Evolutionary conservation across 345 rosid species (phyloP).

Genomic region (Citrus cavaleriei): DNA sequence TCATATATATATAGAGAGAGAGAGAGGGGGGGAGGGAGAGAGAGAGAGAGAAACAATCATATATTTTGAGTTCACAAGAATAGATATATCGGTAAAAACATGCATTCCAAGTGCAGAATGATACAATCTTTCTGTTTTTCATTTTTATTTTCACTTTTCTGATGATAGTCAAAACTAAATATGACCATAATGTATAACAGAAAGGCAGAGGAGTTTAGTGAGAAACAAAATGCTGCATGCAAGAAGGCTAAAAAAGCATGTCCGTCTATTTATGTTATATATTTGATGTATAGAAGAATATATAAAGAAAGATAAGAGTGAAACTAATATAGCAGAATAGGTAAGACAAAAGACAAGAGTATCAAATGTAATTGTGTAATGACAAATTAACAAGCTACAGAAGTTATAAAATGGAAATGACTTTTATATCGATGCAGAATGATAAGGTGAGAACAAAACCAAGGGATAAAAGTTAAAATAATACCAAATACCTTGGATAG

Average conservation of each 20-base stretch:
- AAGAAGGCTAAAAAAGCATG: background rate
- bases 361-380: background rate
- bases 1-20: background rate
- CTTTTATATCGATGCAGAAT: background rate
- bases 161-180: background rate
- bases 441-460: background rate
- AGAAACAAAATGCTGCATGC: background rate
- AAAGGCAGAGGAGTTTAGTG: background rate
- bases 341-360: background rate
- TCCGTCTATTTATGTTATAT: background rate
- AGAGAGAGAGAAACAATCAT: background rate
- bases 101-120: background rate
- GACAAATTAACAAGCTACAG: background rate
- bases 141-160: background rate
- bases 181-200: background rate
- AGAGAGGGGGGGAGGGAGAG: too few species aligned
- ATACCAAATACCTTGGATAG: slow-evolving; percentile 53
- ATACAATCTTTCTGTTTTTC: background rate
- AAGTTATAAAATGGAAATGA: background rate
- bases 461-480: background rate
- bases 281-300: background rate
- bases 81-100: background rate
- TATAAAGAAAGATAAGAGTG: background rate
- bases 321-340: background rate
- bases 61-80: background rate